Evolutionary conservation across 306 rosid species (phyloP).

Genomic region (Dicorynia guianensis): DNA sequence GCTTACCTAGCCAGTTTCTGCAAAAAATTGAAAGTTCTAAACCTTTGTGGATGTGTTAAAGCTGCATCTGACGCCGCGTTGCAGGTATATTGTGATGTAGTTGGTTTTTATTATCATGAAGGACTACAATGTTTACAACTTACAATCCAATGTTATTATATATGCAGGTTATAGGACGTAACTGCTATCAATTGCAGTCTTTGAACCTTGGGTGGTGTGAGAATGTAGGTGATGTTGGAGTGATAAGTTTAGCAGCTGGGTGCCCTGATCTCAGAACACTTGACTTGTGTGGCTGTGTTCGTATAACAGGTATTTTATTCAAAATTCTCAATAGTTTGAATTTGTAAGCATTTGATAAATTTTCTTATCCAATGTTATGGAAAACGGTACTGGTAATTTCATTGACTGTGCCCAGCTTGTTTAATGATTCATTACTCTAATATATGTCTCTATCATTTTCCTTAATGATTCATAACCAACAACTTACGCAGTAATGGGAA

Average conservation of each 20-base stretch:
- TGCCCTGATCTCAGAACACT: constrained; percentile 88
- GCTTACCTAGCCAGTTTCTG: constrained; percentile 81
- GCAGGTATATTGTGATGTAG: constrained; percentile 56
- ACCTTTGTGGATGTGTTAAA: constrained; percentile 88
- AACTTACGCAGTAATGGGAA: background rate
- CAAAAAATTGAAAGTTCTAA: constrained; percentile 68
- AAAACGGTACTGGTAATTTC: background rate
- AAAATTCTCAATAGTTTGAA: background rate
- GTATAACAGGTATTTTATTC: constrained; percentile 74
- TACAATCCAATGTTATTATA: constrained; percentile 10
- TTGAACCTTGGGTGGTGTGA: constrained; percentile 98
- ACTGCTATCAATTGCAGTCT: constrained; percentile 77
- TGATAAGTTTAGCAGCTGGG: constrained; percentile 80
- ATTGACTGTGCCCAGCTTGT: background rate
- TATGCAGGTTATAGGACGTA: constrained; percentile 81
- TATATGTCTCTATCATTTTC: background rate
- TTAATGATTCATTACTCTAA: background rate
- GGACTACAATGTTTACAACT: constrained; percentile 11
- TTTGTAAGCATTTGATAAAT: background rate
- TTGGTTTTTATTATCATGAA: background rate
- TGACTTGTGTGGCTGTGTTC: constrained; percentile 87
- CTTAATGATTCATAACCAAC: background rate
- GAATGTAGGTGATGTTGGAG: constrained; percentile 81
- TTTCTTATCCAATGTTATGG: background rate
- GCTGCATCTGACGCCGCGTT: constrained; percentile 85